Base-by-base conservation (phyloP, 208 protist species). In the Leishmania tarentolae region DNA sequence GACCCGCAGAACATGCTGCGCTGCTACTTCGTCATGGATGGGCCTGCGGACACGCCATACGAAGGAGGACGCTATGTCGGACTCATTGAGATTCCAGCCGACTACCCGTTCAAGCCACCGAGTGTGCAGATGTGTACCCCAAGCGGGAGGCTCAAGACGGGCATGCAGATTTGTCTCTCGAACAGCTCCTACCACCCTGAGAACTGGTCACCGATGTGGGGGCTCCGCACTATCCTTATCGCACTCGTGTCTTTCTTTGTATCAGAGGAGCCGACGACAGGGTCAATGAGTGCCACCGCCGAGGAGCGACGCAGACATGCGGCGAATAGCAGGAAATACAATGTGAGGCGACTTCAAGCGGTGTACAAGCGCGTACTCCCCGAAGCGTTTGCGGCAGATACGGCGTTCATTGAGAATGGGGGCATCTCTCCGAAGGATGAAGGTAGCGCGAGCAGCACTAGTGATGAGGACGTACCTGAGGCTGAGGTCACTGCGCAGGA, bases 21-120 rank as follows among this genome's bases (percentile, higher is more conserved):
- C 47, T 99, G 99, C 98, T 90, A 86, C 63, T 91, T 91, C 37
- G 75, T 91, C 31, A 75, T 93, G 57, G 53, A 83, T 59, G 87
- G 89, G 2, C 86, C 87, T 4, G 79, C 21, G 1, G 85, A 56
- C 66, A 89, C 84, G 17, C 79, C 75, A 1, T 93, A 93, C 73
- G 85, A 71, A 40, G 98, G 97, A 35, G 99, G 99, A 19, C 87
- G 98, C 72, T 99, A 99, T 87, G 90, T 99, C 76, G 99, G 99
- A 0, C 83, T 96, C 65, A 92, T 99, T 31, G 85, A 96, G 9
- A 95, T 99, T 46, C 97, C 98, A 0, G 44, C 90, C 5, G 94
- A 99, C 47, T 99, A 99, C 85, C 99, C 99, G 2, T 97, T 98
- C 56, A 97, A 98, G 78, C 98, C 98, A n/a, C 98, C 98, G 13